phyloP scores from a whole-genome alignment of 768 basidiomycete species.

The Guyanaporus albipodus region DNA sequence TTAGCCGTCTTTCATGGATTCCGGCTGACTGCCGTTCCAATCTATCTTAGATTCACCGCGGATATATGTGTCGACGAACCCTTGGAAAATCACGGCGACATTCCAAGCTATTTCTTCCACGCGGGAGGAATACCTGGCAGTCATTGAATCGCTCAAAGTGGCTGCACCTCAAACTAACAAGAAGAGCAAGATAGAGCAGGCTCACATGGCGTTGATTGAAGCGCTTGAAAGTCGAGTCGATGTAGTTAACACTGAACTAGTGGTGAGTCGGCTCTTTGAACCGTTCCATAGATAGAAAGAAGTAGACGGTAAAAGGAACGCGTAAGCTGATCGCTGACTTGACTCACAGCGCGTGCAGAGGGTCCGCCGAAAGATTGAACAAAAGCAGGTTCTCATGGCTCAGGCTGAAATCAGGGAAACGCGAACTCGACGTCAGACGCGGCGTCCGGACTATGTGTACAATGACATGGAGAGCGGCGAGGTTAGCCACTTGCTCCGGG shows the following conservation, averaged over 20 bases:
- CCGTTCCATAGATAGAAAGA: slow-evolving; percentile 6
- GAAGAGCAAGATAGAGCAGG: slow-evolving; percentile 56
- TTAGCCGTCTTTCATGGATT: slow-evolving; percentile 34
- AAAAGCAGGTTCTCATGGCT: slow-evolving; percentile 57
- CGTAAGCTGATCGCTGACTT: slow-evolving; percentile 22
- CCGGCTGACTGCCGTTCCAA: slow-evolving; percentile 30
- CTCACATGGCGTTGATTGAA: slow-evolving; percentile 59
- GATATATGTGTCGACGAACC: slow-evolving; percentile 80
- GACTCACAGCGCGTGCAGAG: slow-evolving; percentile 62
- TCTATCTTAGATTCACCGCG: slow-evolving; percentile 73
- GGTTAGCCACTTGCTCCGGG: slow-evolving; percentile 25
- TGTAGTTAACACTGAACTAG: slow-evolving; percentile 62
- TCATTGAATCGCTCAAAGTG: slow-evolving; percentile 59
- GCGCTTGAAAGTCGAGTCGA: slow-evolving; percentile 62
- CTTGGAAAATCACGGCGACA: slow-evolving; percentile 82
- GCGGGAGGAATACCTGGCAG: slow-evolving; percentile 64
- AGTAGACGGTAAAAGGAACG: slow-evolving; percentile 10
- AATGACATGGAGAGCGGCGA: slow-evolving; percentile 63
- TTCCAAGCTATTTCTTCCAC: slow-evolving; percentile 71
- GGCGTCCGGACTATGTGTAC: slow-evolving; percentile 80
- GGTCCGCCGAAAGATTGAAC: slow-evolving; percentile 65
- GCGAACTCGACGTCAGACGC: slow-evolving; percentile 68
- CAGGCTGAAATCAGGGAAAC: slow-evolving; percentile 79
- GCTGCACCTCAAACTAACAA: slow-evolving; percentile 42
- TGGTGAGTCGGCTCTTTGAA: slow-evolving; percentile 47